A percentile compares a stretch with the other conserved stretches of the same genome.
These are phyloP conservation scores for Chalciporus sp. DNA, from an alignment of 1,284 basidiomycete genomes.

Conservation along the genomic window DNA sequence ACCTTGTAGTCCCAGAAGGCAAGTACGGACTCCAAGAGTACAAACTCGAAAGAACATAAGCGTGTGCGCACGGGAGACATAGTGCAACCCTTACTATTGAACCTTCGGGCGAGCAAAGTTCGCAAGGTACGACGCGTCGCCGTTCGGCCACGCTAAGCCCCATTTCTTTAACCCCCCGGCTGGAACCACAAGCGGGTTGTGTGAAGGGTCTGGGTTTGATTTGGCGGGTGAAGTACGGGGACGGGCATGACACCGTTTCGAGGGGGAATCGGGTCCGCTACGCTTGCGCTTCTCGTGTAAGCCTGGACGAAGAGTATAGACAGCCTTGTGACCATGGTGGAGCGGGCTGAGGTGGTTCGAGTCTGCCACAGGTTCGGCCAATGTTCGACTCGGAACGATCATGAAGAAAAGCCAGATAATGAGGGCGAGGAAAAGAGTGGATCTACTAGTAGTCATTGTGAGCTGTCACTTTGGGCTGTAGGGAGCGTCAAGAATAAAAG, in stretches of 20 bases:
- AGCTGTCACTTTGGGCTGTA: neutral
- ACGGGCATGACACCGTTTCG: conserved; percentile 23
- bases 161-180: conserved; percentile 33
- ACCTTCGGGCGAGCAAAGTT: conserved; percentile 36
- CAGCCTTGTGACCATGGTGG: conserved; percentile 1
- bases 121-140: conserved; percentile 36
- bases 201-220: conserved; percentile 9
- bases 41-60: conserved; percentile 21
- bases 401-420: conserved; percentile 14
- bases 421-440: conserved; percentile 9
- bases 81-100: conserved; percentile 35
- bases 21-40: conserved; percentile 34
- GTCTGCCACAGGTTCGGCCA: conserved; percentile 2
- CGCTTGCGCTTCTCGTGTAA: conserved; percentile 21
- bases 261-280: conserved; percentile 13
- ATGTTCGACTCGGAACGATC: conserved; percentile 1
- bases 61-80: neutral
- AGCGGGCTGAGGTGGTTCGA: conserved; percentile 5
- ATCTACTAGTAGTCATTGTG: conserved; percentile 13
- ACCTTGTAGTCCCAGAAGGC: conserved; percentile 6
- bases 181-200: neutral
- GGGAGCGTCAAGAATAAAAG: neutral
- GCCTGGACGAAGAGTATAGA: neutral
- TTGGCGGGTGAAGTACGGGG: conserved; percentile 17
- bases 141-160: conserved; percentile 51